phyloP scores from a whole-genome alignment of 257 asterid species.

The Thymus quinquecostatus region DNA sequence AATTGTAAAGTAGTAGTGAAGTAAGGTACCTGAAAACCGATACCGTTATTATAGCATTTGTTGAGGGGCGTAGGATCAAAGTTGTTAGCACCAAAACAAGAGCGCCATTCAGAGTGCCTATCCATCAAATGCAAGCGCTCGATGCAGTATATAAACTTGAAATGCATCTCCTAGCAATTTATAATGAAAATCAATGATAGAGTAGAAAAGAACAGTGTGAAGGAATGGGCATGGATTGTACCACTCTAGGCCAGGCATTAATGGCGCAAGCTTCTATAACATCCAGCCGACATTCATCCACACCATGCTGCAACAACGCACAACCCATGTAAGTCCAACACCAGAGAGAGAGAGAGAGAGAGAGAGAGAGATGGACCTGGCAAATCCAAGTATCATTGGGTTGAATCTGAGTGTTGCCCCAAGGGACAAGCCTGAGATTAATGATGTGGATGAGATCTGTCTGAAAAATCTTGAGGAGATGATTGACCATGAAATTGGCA shows the following conservation, averaged over 20 bases:
- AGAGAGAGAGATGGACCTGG: constrained; percentile 47
- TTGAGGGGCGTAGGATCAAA: constrained; percentile 53
- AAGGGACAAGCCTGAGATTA: constrained; percentile 79
- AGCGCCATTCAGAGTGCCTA: constrained; percentile 61
- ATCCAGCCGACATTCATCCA: constrained; percentile 74
- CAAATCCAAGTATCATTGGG: constrained; percentile 72
- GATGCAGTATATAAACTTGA: constrained; percentile 68
- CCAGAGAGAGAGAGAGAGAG: neutral
- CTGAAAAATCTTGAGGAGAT: constrained; percentile 61
- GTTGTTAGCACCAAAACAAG: constrained; percentile 61
- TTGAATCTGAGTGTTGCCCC: constrained; percentile 85
- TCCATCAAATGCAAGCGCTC: constrained; percentile 66
- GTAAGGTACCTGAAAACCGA: constrained; percentile 55
- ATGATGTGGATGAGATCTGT: constrained; percentile 74
- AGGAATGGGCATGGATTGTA: neutral
- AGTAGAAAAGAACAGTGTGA: neutral
- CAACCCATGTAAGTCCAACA: too few relatives aligned
- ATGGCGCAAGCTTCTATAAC: constrained; percentile 85
- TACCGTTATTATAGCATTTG: constrained; percentile 63
- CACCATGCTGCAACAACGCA: constrained; percentile 69
- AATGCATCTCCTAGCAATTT: constrained; percentile 59
- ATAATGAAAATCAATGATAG: neutral
- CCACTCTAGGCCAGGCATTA: constrained; percentile 70
- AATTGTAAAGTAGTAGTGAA: neutral
- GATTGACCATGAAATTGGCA: constrained; percentile 77